These are phyloP conservation scores for Geosmithia flava DNA, from an alignment of 2,329 filamentous ascomycete genomes.

Conservation along the genomic window DNA sequence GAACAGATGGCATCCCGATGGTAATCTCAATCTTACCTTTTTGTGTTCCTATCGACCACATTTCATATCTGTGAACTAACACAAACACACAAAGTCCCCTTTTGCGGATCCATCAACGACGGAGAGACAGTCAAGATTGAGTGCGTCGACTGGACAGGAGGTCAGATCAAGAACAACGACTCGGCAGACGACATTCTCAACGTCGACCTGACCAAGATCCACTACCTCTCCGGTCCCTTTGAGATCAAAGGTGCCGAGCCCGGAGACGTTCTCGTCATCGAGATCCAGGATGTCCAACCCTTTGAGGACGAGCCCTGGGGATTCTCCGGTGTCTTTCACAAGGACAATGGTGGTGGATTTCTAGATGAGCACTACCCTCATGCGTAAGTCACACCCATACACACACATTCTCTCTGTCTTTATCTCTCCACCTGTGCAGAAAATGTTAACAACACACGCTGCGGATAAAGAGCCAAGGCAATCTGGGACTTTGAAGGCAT, in stretches of 20 bases:
- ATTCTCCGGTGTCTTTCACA: slow-evolving; percentile 73
- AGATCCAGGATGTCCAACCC: slow-evolving; percentile 89
- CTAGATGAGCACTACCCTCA: slow-evolving; percentile 78
- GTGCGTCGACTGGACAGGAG: slow-evolving; percentile 75
- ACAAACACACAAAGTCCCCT: slow-evolving; percentile 47
- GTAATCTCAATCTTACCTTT: slow-evolving; percentile 34
- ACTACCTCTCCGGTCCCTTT: slow-evolving; percentile 84
- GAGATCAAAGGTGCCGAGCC: slow-evolving; percentile 75
- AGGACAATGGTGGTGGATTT: slow-evolving; percentile 77
- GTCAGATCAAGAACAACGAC: slow-evolving; percentile 83
- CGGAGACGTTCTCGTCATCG: slow-evolving; percentile 73
- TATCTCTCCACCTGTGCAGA: too few species aligned
- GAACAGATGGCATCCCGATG: slow-evolving; percentile 89
- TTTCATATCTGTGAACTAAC: not conserved
- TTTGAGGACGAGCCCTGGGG: slow-evolving; percentile 81
- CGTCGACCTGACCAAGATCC: slow-evolving; percentile 71
- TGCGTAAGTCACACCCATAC: slow-evolving; percentile 38
- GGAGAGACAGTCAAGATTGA: slow-evolving; percentile 89
- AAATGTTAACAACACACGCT: not conserved
- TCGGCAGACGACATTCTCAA: slow-evolving; percentile 78
- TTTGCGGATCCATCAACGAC: slow-evolving; percentile 59
- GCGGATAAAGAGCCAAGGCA: slow-evolving; percentile 31
- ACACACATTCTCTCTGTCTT: not conserved
- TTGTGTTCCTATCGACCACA: not conserved
- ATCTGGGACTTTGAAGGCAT: slow-evolving; percentile 47